Evolutionary conservation across 176 grass and related monocot genomes (phyloP), one percentile per base, ranked within the genome.

Genomic region (Echinochloa phyllopogon): DNA sequence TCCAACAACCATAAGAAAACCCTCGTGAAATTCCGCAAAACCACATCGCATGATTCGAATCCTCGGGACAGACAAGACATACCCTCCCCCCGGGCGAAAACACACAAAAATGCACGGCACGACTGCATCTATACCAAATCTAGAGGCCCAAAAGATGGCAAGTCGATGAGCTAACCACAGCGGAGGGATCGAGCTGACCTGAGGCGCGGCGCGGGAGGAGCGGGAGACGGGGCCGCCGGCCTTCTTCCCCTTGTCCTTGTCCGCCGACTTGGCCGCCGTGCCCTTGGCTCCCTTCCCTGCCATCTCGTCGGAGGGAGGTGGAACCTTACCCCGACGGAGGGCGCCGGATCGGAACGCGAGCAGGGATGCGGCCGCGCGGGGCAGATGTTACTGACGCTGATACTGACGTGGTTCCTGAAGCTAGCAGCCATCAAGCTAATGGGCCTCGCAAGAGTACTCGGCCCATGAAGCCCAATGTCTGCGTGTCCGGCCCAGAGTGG

Each of bases 171-270:
- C 33, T 6, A 58, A 15, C 44, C 40, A 20, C 4, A 51, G 65
- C 25, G 42, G 33, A 65, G 66, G 20, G 53, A 39, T 73, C 20
- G 40, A 53, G 49, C 74, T 83, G 42, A 91, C 89, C 82, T 85
- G 89, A 40, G 77, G 65, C 2, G 76, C 77, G 38, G 86, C 71
- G 47, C 81, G 89, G 43, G 86, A 91, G 64, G 81, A 88, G 81
- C 89, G 89, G 43, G 89, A 84, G 13, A 79, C 75, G 42, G 85
- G 80, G 12, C 78, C 71, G 71, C 71, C 63, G 69, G 70, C 56
- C 71, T 88, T 91, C 82, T 91, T 91, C 52, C 85, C 89, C 82
- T 88, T 91, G 41, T 91, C 89, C 89, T 91, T 91, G 23, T 91
- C 86, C 77, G 89, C 63, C 62, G 89, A 65, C 75, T 87, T 91